Base-by-base conservation (phyloP, 768 basidiomycete genomes). In the Calvatia gigantea region DNA sequence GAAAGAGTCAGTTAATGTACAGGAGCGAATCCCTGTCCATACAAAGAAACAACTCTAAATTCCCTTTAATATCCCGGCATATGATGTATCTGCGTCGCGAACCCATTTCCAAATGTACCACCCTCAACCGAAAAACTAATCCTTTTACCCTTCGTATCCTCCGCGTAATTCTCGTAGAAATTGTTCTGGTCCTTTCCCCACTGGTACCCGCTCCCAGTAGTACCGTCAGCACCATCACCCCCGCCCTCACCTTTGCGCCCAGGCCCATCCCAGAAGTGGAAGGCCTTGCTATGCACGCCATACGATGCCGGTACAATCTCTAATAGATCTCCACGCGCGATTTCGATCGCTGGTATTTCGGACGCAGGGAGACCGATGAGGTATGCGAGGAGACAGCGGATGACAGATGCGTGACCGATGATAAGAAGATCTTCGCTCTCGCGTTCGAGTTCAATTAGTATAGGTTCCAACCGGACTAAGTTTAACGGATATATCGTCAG, bases 261-360 rank as follows among this genome's bases (percentile, higher is more conserved):
- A 2, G 91, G 90, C 0, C 91, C 91, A 61, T 91, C 90, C 91
- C 91, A 94, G 71, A 94, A 94, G 68, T 94, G 91, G 69, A 86
- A 93, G 6, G 93, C 91, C 61, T 92, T 86, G 58, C 87, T 89
- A 58, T 90, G 86, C 41, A 97, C 94, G 8, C 94, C 94, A 61
- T 93, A 93, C 5, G 87, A 90, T 8, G 91, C 87, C 2, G 91
- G 91, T 0, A 91, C 83, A 46, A 94, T 89, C 69, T 99, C 97
- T 35, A 98, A 80, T n/a, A 98, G 74, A 67, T 99, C 97, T 0
- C 97, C 97, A 11, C 97, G 83, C 33, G 96, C 92, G 62, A 99
- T 88, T 70, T 98, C 96, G 51, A 98, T 96, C 1, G 94, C 95
- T 0, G 97, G 97, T 42, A 99, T 97, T 68, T 99, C 97, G 25